These are phyloP conservation scores for Dysphania ambrosioides DNA, from an alignment of 148 eudicot species.

Conservation along the genomic window DNA sequence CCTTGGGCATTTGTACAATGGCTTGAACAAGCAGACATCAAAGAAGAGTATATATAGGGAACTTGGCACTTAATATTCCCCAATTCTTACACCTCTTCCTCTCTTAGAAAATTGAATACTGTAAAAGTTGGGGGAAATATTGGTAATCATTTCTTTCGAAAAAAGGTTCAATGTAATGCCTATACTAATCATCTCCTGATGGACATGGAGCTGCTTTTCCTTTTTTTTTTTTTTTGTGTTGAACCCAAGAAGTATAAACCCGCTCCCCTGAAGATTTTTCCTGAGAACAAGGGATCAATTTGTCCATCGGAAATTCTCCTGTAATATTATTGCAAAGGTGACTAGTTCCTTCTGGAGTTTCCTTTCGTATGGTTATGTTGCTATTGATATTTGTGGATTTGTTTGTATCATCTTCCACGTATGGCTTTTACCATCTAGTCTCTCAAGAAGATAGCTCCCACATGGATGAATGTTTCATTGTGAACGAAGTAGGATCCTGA, in stretches of 20 bases:
- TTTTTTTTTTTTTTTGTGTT: constrained; percentile 93
- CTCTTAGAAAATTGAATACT: background rate
- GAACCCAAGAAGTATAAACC: constrained; percentile 90
- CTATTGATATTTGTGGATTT: background rate
- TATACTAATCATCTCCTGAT: constrained; percentile 79
- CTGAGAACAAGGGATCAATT: constrained; percentile 82
- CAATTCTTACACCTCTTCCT: background rate
- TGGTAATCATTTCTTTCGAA: background rate
- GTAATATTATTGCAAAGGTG: constrained; percentile 92
- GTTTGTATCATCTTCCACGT: background rate
- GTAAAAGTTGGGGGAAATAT: background rate
- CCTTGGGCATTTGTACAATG: constrained; percentile 99
- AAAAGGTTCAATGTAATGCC: constrained; percentile 81
- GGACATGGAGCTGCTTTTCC: constrained; percentile 95
- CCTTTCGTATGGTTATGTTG: background rate
- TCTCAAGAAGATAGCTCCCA: constrained; percentile 82
- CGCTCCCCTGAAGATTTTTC: constrained; percentile 72
- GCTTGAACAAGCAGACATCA: constrained; percentile 90
- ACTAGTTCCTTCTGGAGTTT: background rate
- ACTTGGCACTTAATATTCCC: constrained; percentile 1
- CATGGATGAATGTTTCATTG: constrained; percentile 96
- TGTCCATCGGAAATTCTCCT: constrained; percentile 97
- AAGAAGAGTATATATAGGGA: constrained; percentile 96
- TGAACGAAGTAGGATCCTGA: constrained; percentile 95
- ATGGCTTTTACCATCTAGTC: constrained; percentile 24